Conservation (phyloP, 148 eudicot species). For the Rhododendron molle region DNA sequence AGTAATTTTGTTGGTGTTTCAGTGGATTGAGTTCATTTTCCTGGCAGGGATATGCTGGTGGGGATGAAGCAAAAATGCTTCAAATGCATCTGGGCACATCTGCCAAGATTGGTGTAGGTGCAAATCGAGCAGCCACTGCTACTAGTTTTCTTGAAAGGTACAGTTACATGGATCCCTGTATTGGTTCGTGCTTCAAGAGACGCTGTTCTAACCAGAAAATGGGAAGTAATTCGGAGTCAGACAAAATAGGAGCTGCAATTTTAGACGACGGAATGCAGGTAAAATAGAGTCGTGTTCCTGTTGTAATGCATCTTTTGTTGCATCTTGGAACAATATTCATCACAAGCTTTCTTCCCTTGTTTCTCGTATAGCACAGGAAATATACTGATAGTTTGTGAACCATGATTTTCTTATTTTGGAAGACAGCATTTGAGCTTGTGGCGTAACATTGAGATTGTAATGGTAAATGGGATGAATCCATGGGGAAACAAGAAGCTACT, state of each 20-base stretch:
- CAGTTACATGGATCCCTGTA: conserved; percentile 34
- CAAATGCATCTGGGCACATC: conserved; percentile 72
- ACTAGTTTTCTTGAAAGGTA: conserved; percentile 46
- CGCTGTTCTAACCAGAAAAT: conserved; percentile 24
- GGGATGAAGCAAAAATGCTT: conserved; percentile 95
- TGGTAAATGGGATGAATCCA: conserved; percentile 86
- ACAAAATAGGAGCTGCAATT: conserved; percentile 53
- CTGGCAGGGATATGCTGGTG: conserved; percentile 84
- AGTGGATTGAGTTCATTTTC: not conserved
- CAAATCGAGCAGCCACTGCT: conserved; percentile 67
- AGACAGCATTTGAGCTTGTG: conserved; percentile 76
- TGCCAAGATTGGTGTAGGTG: conserved; percentile 77
- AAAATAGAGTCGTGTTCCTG: not conserved
- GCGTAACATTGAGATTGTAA: conserved; percentile 83
- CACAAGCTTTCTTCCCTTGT: not conserved
- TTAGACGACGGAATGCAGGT: conserved; percentile 99
- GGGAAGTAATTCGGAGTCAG: conserved; percentile 19
- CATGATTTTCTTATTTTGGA: conserved; percentile 17
- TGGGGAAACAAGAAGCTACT: conserved; percentile 71
- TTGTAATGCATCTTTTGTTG: conserved; percentile 8
- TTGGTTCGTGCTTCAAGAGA: conserved; percentile 19
- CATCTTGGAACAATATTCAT: not conserved
- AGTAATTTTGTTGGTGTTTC: not conserved
- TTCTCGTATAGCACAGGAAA: not conserved
- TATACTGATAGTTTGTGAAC: not conserved